phyloP scores from a whole-genome alignment of 2,329 filamentous ascomycete species.

The Seiridium cupressi region DNA sequence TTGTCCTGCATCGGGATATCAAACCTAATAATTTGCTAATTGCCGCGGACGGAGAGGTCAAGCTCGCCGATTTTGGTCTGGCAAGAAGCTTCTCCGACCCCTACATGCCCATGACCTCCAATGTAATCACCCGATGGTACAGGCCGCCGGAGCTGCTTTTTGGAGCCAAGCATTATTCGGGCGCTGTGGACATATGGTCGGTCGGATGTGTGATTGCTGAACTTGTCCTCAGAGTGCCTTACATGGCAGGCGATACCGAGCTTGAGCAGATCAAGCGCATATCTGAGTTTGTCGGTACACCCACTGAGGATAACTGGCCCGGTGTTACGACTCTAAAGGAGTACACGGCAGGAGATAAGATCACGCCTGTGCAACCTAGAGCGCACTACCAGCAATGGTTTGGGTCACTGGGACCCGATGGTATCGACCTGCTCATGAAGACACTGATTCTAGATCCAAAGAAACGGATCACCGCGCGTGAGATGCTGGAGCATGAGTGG shows the following conservation, averaged over 20 bases:
- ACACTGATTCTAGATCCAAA: slow-evolving; percentile 86
- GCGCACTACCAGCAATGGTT: slow-evolving; percentile 77
- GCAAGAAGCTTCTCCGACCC: slow-evolving; percentile 88
- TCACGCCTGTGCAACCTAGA: slow-evolving; percentile 60
- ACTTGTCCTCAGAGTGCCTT: slow-evolving; percentile 78
- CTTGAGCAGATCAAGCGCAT: slow-evolving; percentile 84
- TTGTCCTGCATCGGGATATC: slow-evolving; percentile 93
- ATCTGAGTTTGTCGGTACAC: slow-evolving; percentile 81
- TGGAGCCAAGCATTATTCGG: slow-evolving; percentile 83
- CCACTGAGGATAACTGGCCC: slow-evolving; percentile 93
- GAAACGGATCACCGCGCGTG: slow-evolving; percentile 73
- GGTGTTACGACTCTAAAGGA: slow-evolving; percentile 78
- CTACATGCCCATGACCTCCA: slow-evolving; percentile 82
- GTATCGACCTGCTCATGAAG: slow-evolving; percentile 83
- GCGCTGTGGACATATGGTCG: slow-evolving; percentile 91
- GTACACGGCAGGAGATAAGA: slow-evolving; percentile 69
- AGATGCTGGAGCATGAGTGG: slow-evolving; percentile 80
- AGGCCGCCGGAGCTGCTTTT: slow-evolving; percentile 91
- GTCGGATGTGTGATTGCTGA: slow-evolving; percentile 93
- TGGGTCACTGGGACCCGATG: slow-evolving; percentile 74
- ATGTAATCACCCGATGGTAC: slow-evolving; percentile 97
- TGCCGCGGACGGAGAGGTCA: slow-evolving; percentile 87
- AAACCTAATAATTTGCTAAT: slow-evolving; percentile 98
- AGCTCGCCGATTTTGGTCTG: slow-evolving; percentile 96
- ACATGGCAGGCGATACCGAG: slow-evolving; percentile 80